Conservation (phyloP, 2,329 filamentous ascomycete species). For the Diaporthe nobilis region DNA sequence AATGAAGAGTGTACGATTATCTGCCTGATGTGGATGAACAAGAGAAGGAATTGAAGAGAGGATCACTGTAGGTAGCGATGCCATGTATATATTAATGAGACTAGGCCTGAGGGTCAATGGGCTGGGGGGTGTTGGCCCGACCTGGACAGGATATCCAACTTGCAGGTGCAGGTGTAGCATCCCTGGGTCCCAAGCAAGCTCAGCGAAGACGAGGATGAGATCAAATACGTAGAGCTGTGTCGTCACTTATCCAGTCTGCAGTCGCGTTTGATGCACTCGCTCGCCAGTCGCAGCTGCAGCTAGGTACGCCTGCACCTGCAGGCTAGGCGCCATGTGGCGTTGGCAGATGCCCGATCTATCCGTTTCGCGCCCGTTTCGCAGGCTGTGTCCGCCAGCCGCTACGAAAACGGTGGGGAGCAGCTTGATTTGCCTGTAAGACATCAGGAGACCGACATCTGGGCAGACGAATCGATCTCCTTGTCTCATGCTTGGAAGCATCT, state of each 20-base stretch:
- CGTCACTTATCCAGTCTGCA: not conserved
- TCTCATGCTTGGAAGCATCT: slow-evolving; percentile 6
- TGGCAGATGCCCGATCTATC: not conserved
- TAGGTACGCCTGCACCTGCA: not conserved
- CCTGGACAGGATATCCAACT: not conserved
- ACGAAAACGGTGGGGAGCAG: not conserved
- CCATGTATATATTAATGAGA: not conserved
- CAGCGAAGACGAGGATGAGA: not conserved
- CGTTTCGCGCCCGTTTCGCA: not conserved
- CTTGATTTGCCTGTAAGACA: not conserved
- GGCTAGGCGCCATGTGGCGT: not conserved
- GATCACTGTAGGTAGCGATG: not conserved
- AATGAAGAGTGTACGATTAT: not conserved
- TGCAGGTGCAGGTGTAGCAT: not conserved
- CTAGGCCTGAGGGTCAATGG: not conserved
- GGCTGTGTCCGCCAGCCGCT: not conserved
- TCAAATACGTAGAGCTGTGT: not conserved
- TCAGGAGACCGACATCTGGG: not conserved
- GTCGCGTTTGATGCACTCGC: not conserved
- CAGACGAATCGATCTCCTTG: not conserved
- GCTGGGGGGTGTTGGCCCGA: not conserved
- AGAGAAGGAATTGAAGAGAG: not conserved
- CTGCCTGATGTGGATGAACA: not conserved
- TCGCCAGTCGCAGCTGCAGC: not conserved
- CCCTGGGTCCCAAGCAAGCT: not conserved